Conservation (phyloP, 352 stramenopile genomes). For the Phytophthora pini region DNA sequence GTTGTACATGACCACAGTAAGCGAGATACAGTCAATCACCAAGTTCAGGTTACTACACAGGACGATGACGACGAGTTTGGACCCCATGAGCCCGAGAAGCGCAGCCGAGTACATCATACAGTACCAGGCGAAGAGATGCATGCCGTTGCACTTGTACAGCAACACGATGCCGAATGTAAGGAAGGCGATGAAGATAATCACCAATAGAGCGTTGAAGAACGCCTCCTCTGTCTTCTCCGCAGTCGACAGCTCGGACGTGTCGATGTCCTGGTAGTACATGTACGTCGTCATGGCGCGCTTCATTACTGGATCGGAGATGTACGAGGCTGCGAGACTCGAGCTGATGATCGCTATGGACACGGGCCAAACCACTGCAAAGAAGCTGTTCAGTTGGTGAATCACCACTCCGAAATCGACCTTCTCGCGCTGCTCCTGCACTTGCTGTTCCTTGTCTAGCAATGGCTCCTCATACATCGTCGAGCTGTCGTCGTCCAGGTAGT, state of each 20-base stretch:
- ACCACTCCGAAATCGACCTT: slow-evolving; percentile 37
- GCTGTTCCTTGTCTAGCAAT: slow-evolving; percentile 44
- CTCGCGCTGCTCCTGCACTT: slow-evolving; percentile 32
- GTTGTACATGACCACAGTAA: slow-evolving; percentile 88
- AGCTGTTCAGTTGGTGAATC: slow-evolving; percentile 77
- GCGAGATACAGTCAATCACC: slow-evolving; percentile 59
- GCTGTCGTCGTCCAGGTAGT: slow-evolving; percentile 34
- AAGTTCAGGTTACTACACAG: slow-evolving; percentile 54
- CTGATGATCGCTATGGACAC: slow-evolving; percentile 78
- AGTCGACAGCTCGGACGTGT: slow-evolving; percentile 47
- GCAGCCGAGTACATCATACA: slow-evolving; percentile 78
- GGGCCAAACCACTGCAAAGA: slow-evolving; percentile 77
- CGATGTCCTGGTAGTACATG: slow-evolving; percentile 85
- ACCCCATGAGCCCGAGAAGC: slow-evolving; percentile 73
- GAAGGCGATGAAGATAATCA: slow-evolving; percentile 80
- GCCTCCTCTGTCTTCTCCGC: slow-evolving; percentile 61
- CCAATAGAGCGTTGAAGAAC: slow-evolving; percentile 78
- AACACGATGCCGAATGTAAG: slow-evolving; percentile 85
- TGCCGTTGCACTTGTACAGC: slow-evolving; percentile 87
- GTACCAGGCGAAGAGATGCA: slow-evolving; percentile 76
- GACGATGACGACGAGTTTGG: slow-evolving; percentile 76
- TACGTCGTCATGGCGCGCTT: slow-evolving; percentile 68
- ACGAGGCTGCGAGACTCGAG: slow-evolving; percentile 60
- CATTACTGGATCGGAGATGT: slow-evolving; percentile 54
- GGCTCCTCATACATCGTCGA: slow-evolving; percentile 61